These are phyloP conservation scores for Rhododendron griersonianum DNA, from an alignment of 148 eudicot genomes.

Conservation along the genomic window DNA sequence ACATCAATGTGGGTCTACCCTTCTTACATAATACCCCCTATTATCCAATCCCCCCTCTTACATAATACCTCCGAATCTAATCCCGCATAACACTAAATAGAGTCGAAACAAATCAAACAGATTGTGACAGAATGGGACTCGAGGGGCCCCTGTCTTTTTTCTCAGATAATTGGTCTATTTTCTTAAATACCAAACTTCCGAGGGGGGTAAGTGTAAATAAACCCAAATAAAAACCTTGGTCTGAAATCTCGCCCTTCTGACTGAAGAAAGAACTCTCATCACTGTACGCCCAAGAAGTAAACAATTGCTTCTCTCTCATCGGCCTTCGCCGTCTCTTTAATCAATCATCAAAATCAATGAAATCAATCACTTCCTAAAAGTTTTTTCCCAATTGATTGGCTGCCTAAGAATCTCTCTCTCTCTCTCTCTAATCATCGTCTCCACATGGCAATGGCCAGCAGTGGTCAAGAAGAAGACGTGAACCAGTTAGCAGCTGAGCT, in stretches of 20 bases:
- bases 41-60: too few species aligned
- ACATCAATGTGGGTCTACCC: too few species aligned
- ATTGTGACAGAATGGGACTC: too few species aligned
- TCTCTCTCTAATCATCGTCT: background rate
- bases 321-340: background rate
- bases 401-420: background rate
- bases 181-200: background rate
- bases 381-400: background rate
- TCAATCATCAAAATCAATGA: background rate
- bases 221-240: background rate
- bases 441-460: constrained; percentile 26
- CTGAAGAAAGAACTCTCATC: background rate
- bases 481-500: constrained; percentile 37
- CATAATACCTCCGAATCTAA: too few species aligned
- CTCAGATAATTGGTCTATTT: background rate
- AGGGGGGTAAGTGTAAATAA: background rate
- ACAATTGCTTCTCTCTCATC: background rate
- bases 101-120: background rate
- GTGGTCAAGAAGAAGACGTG: constrained; percentile 31
- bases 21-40: too few species aligned
- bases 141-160: background rate
- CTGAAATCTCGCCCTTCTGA: background rate
- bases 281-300: background rate
- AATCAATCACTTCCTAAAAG: background rate
- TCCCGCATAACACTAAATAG: too few species aligned